These are phyloP conservation scores for Penicillium bialowiezense DNA, from an alignment of 495 filamentous ascomycete species.

Conservation along the genomic window DNA sequence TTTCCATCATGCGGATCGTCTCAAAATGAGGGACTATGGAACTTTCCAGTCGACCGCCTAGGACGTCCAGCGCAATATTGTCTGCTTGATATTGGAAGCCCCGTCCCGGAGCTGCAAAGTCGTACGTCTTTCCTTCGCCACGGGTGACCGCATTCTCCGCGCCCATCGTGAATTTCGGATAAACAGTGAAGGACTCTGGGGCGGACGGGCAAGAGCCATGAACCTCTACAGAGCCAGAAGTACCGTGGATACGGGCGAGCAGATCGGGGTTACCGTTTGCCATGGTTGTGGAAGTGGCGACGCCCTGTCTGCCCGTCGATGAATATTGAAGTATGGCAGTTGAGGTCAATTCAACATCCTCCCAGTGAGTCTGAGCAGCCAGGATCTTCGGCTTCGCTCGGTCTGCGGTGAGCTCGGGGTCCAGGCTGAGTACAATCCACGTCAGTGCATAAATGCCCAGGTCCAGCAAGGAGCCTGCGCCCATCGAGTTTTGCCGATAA, in stretches of 20 bases:
- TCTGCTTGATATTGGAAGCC: conserved; percentile 20
- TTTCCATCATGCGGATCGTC: conserved; percentile 18
- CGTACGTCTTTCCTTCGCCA: conserved; percentile 5
- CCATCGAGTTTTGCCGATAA: not conserved
- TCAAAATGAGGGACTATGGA: conserved; percentile 14
- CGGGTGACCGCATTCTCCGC: too few relatives aligned
- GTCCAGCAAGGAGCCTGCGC: conserved; percentile 16
- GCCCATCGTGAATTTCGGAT: not conserved
- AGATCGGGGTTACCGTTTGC: too few relatives aligned
- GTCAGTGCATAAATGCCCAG: conserved; percentile 25
- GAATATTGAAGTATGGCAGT: conserved; percentile 16
- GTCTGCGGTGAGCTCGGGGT: not conserved
- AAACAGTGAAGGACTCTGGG: conserved; percentile 19
- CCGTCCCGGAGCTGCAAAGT: conserved; percentile 7
- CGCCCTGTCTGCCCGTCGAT: not conserved
- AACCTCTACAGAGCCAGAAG: conserved; percentile 18
- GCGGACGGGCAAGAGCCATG: conserved; percentile 15
- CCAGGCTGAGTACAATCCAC: conserved; percentile 16
- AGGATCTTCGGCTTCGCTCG: conserved; percentile 8
- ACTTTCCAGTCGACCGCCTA: conserved; percentile 17
- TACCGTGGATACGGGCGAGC: conserved; percentile 9
- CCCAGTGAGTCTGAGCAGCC: conserved; percentile 14
- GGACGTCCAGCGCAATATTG: conserved; percentile 21
- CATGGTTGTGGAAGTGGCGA: too few relatives aligned
- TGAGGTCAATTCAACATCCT: conserved; percentile 19